Conservation (phyloP, 257 asterid species). For the Cynanchum wilfordii region DNA sequence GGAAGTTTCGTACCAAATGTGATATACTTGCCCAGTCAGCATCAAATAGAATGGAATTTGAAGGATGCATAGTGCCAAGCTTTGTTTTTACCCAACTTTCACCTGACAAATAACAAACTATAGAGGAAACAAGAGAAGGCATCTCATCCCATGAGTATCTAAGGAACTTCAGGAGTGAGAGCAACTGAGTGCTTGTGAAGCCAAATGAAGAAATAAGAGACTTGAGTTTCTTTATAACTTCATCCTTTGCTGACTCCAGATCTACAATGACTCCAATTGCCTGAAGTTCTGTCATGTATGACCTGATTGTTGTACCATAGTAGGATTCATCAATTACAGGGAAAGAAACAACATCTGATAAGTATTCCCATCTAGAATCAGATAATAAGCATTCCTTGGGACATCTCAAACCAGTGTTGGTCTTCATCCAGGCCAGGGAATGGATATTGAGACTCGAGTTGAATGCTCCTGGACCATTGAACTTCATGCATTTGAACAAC, state of each 20-base stretch:
- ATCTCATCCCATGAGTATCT: background rate
- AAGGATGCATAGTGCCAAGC: background rate
- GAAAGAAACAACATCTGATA: background rate
- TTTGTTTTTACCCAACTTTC: constrained; percentile 1
- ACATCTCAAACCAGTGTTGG: background rate
- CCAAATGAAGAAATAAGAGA: background rate
- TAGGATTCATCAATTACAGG: constrained; percentile 1
- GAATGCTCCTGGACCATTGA: background rate
- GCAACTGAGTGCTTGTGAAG: background rate
- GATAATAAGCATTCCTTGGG: background rate
- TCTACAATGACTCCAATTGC: background rate
- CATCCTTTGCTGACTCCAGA: background rate
- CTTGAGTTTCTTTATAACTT: background rate
- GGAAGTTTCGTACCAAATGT: background rate
- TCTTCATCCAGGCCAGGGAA: background rate
- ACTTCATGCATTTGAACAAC: constrained; percentile 1
- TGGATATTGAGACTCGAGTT: background rate
- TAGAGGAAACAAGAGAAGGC: background rate
- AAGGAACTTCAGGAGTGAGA: background rate
- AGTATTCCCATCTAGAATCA: background rate
- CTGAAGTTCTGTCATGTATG: background rate
- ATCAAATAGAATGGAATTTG: background rate
- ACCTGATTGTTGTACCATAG: constrained; percentile 1
- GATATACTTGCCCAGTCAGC: background rate
- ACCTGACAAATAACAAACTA: background rate